These are phyloP conservation scores for Claviceps africana DNA, from an alignment of 2,329 filamentous ascomycete species.

Conservation along the genomic window DNA sequence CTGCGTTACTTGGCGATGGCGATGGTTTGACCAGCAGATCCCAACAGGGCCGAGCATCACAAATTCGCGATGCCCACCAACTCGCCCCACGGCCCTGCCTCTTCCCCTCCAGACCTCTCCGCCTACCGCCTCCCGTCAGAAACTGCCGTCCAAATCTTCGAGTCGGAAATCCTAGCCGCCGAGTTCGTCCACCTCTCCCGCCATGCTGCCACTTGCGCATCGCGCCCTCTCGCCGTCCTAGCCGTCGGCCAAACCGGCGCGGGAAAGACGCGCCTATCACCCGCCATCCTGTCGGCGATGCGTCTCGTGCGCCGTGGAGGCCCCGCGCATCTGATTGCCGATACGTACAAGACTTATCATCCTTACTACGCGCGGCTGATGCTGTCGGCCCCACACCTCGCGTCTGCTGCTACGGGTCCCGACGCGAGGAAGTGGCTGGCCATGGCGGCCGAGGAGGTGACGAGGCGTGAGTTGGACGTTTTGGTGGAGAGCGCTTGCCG, in stretches of 20 bases:
- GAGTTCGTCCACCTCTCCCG: slow-evolving; percentile 16
- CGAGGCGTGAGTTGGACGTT: slow-evolving; percentile 19
- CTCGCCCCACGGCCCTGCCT: neutral
- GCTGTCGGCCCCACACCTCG: slow-evolving; percentile 18
- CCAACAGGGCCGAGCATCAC: neutral
- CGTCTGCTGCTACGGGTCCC: slow-evolving; percentile 23
- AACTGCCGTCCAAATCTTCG: slow-evolving; percentile 19
- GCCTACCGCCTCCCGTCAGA: slow-evolving; percentile 18
- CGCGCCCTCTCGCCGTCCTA: slow-evolving; percentile 25
- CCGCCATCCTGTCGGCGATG: slow-evolving; percentile 22
- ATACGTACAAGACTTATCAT: slow-evolving; percentile 36
- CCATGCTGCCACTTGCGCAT: slow-evolving; percentile 4
- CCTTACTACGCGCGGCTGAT: slow-evolving; percentile 24
- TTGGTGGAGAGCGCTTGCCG: slow-evolving; percentile 33
- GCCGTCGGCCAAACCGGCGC: slow-evolving; percentile 35
- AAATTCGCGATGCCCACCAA: slow-evolving; percentile 3
- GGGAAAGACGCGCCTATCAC: slow-evolving; percentile 32
- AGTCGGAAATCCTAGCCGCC: slow-evolving; percentile 17
- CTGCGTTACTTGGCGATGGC: neutral
- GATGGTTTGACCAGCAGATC: neutral
- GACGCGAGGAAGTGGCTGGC: slow-evolving; percentile 32
- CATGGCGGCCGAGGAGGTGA: slow-evolving; percentile 23
- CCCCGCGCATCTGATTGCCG: slow-evolving; percentile 30
- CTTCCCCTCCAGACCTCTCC: slow-evolving; percentile 15
- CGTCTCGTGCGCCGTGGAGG: slow-evolving; percentile 1